Conservation (phyloP, 73 alveolate species). For the Uronychia binucleata region DNA sequence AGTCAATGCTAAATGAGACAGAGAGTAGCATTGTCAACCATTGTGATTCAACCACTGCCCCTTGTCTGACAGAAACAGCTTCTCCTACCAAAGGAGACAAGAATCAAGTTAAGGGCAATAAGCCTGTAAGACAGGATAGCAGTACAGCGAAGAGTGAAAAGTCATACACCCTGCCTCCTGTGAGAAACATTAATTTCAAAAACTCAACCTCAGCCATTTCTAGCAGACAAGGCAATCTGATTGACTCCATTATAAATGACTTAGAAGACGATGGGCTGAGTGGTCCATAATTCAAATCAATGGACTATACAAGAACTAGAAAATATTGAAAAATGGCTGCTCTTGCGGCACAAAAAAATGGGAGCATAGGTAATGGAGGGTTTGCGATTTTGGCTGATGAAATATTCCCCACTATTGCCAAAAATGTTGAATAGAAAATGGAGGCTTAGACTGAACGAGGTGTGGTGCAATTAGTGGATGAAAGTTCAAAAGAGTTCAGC, state of each 20-base stretch:
- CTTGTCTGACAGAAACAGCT: not conserved
- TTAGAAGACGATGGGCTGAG: not conserved
- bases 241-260: not conserved
- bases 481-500: not conserved
- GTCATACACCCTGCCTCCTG: constrained; percentile 2
- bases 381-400: not conserved
- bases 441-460: not conserved
- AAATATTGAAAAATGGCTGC: not conserved
- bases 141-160: not conserved
- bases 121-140: not conserved
- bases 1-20: not conserved
- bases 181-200: not conserved
- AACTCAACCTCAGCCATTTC: not conserved
- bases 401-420: not conserved
- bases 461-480: too few relatives aligned
- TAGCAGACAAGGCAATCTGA: not conserved
- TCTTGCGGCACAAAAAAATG: not conserved
- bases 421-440: not conserved
- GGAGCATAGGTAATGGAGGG: not conserved
- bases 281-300: not conserved
- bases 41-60: not conserved
- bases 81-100: not conserved
- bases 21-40: not conserved
- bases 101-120: not conserved
- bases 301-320: not conserved